phyloP scores from a whole-genome alignment of 1,139 yeast genomes.

The Debaryomyces nepalensis region DNA sequence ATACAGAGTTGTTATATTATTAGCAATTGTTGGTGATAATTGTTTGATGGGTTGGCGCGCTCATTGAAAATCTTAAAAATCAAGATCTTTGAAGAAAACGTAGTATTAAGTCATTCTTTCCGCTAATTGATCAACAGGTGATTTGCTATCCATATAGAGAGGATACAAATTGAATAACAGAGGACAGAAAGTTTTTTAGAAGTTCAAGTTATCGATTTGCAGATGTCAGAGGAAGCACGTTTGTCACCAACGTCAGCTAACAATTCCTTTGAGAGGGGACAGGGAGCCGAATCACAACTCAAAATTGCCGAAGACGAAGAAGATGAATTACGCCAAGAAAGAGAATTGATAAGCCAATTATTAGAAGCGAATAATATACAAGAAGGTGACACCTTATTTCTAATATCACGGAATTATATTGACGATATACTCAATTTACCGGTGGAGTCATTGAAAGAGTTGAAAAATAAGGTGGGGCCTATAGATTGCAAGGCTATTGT shows the following conservation, averaged over 20 bases:
- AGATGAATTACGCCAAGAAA: constrained; percentile 22
- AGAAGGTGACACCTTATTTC: constrained; percentile 45
- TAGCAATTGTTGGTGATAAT: neutral
- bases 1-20: too few species aligned
- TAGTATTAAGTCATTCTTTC: too few species aligned
- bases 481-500: constrained; percentile 36
- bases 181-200: neutral
- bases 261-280: constrained; percentile 3
- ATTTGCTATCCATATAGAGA: constrained; percentile 2
- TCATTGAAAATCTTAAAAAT: constrained; percentile 1
- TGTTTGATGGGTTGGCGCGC: constrained; percentile 4
- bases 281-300: neutral
- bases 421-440: constrained; percentile 30
- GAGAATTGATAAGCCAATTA: constrained; percentile 29
- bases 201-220: neutral
- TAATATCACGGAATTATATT: constrained; percentile 39
- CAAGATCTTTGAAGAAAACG: too few species aligned
- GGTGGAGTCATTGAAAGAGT: constrained; percentile 31
- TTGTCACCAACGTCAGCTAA: constrained; percentile 10
- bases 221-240: constrained; percentile 11
- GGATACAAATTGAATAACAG: constrained; percentile 3
- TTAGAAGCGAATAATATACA: constrained; percentile 23
- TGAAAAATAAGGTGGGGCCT: constrained; percentile 36
- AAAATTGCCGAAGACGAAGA: neutral
- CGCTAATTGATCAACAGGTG: neutral